These are phyloP conservation scores for Aegilops bicornis DNA, from an alignment of 176 grass and related monocot species.

Conservation along the genomic window DNA sequence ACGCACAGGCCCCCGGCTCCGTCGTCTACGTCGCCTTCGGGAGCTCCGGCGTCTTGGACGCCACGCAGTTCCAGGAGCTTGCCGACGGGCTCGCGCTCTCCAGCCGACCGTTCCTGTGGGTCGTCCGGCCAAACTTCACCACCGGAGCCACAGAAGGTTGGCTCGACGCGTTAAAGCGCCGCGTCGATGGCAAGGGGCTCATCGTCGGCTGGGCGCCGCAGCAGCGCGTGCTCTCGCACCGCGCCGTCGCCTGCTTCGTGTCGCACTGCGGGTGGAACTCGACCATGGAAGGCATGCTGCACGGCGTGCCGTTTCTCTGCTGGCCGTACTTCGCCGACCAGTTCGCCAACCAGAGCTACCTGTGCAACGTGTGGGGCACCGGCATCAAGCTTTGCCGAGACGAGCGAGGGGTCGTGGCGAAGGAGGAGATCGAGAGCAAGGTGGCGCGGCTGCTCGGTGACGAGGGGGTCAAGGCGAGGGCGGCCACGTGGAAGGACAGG, in stretches of 20 bases:
- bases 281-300: constrained; percentile 41
- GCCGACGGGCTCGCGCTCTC: constrained; percentile 46
- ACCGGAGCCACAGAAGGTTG: constrained; percentile 3
- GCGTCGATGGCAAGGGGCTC: neutral
- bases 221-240: constrained; percentile 57
- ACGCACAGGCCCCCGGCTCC: constrained; percentile 30
- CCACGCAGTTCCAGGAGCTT: constrained; percentile 46
- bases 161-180: constrained; percentile 28
- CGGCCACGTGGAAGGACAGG: neutral
- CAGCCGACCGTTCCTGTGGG: constrained; percentile 57
- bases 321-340: constrained; percentile 32
- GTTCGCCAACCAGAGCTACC: constrained; percentile 54
- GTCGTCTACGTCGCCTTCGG: constrained; percentile 76
- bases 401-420: constrained; percentile 31
- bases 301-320: constrained; percentile 50
- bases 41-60: constrained; percentile 45
- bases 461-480: constrained; percentile 34
- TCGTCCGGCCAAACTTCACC: constrained; percentile 47
- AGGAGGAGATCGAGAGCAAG: constrained; percentile 44
- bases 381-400: constrained; percentile 29
- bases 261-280: constrained; percentile 65
- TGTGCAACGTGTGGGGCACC: constrained; percentile 50
- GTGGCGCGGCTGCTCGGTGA: constrained; percentile 17
- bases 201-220: constrained; percentile 48
- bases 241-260: constrained; percentile 40